Evolutionary conservation across 1,284 basidiomycete genomes (phyloP).

Genomic region (Trametes polyzona): DNA sequence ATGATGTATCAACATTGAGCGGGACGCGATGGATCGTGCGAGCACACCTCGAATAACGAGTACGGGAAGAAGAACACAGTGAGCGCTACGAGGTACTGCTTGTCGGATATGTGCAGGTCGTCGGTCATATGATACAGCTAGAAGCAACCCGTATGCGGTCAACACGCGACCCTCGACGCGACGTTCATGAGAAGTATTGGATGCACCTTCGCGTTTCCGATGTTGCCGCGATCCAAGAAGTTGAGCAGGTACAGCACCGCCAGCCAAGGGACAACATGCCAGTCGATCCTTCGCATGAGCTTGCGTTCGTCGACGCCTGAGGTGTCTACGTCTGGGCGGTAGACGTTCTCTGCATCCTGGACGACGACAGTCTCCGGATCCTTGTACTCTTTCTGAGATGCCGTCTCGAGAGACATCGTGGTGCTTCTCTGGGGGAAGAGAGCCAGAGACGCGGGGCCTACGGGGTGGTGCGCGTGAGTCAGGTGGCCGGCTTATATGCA

Average conservation of each 20-base stretch:
- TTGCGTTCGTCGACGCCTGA: conserved; percentile 62
- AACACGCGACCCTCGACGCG: no score
- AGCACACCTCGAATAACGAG: conserved; percentile 57
- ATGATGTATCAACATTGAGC: background rate
- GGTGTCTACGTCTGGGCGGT: conserved; percentile 55
- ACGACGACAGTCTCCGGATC: conserved; percentile 22
- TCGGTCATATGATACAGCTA: conserved; percentile 61
- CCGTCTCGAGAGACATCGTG: conserved; percentile 22
- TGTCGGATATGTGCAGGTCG: conserved; percentile 61
- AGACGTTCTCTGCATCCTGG: conserved; percentile 35
- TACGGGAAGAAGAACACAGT: conserved; percentile 72
- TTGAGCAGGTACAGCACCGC: conserved; percentile 78
- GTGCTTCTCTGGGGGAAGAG: background rate
- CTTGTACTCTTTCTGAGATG: conserved; percentile 20
- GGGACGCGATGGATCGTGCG: background rate
- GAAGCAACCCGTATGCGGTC: no score
- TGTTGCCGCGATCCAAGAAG: conserved; percentile 78
- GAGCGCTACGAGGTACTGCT: conserved; percentile 67
- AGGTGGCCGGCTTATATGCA: background rate
- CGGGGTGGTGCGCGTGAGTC: background rate
- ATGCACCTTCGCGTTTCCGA: conserved; percentile 76
- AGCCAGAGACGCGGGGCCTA: background rate
- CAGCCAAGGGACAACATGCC: conserved; percentile 68
- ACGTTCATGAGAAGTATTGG: no score
- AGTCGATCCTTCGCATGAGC: conserved; percentile 67